Conservation (phyloP, 2,329 filamentous ascomycete genomes). For the Paracoccidioides lutzii region DNA sequence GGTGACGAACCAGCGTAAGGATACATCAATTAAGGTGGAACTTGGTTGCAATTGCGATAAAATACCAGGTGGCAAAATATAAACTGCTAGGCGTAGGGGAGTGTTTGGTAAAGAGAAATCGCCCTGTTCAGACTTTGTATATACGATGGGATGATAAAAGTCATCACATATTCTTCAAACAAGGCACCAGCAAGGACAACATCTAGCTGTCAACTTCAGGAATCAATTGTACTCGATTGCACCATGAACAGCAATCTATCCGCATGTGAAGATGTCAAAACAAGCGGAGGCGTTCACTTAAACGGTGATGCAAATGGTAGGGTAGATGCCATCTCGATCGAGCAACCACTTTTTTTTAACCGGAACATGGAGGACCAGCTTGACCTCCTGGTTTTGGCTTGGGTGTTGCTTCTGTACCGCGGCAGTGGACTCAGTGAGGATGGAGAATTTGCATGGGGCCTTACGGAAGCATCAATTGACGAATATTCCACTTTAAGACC, state of each 20-base stretch:
- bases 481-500: neutral
- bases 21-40: neutral
- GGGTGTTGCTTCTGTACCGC: conserved; percentile 8
- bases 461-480: neutral
- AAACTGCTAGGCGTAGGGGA: neutral
- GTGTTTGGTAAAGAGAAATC: neutral
- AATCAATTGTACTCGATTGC: neutral
- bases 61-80: neutral
- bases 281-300: neutral
- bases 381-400: conserved; percentile 7
- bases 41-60: neutral
- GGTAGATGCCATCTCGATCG: neutral
- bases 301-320: neutral
- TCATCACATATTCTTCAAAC: too few species aligned
- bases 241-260: neutral
- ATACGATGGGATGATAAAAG: neutral
- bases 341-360: neutral
- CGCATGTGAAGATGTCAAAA: neutral
- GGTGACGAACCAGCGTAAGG: neutral
- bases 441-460: conserved; percentile 5
- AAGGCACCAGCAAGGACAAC: neutral
- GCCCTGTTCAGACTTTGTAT: neutral
- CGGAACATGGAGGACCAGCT: conserved; percentile 1
- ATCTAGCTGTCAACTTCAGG: neutral
- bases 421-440: conserved; percentile 8